Evolutionary conservation across 768 basidiomycete genomes (phyloP).

Genomic region (Amanita pallidorosea): DNA sequence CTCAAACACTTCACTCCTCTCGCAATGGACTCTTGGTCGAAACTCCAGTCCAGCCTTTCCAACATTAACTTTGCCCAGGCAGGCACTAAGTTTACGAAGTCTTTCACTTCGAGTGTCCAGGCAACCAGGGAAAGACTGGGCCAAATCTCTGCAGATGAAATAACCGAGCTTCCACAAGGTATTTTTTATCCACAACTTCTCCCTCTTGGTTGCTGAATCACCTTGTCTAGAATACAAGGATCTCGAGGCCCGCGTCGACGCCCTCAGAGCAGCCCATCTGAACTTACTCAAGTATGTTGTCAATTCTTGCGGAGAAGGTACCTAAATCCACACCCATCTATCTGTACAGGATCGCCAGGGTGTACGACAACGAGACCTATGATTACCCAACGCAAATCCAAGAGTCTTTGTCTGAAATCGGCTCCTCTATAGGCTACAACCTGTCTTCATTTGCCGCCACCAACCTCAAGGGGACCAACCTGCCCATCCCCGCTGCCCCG

Average conservation of each 20-base stretch:
- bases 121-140: slow-evolving; percentile 84
- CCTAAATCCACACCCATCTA: neutral
- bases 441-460: slow-evolving; percentile 78
- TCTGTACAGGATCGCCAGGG: slow-evolving; percentile 62
- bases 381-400: slow-evolving; percentile 88
- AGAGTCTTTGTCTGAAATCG: slow-evolving; percentile 68
- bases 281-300: slow-evolving; percentile 61
- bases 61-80: slow-evolving; percentile 65
- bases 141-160: slow-evolving; percentile 82
- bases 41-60: slow-evolving; percentile 51
- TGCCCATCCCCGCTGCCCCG: slow-evolving; percentile 58
- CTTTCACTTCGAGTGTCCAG: slow-evolving; percentile 74
- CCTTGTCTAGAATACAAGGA: slow-evolving; percentile 80
- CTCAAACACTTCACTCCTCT: neutral
- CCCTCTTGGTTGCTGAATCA: neutral
- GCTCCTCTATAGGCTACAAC: slow-evolving; percentile 58
- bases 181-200: neutral
- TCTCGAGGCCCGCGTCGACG: slow-evolving; percentile 91
- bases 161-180: slow-evolving; percentile 89
- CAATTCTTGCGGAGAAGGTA: neutral
- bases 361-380: slow-evolving; percentile 81
- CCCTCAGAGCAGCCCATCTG: slow-evolving; percentile 70
- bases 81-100: slow-evolving; percentile 67
- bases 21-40: slow-evolving; percentile 55
- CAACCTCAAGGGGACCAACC: slow-evolving; percentile 82